Evolutionary conservation across 257 asterid genomes (phyloP).

Genomic region (Solanum peruvianum): DNA sequence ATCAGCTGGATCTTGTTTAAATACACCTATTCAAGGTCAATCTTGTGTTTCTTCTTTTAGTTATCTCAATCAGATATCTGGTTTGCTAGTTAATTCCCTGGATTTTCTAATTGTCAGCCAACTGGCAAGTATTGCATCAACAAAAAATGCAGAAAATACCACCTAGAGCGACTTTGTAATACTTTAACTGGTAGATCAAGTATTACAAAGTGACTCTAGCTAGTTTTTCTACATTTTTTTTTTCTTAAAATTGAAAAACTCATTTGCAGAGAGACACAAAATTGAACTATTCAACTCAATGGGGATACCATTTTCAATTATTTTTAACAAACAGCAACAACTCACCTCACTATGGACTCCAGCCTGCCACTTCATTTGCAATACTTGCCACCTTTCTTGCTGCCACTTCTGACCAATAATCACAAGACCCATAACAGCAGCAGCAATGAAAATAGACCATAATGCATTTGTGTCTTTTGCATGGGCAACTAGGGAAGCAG

Average conservation of each 20-base stretch:
- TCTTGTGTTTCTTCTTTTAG: not conserved
- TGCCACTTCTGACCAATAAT: conserved; percentile 79
- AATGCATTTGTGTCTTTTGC: conserved; percentile 75
- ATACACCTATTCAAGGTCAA: not conserved
- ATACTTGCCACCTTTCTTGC: conserved; percentile 62
- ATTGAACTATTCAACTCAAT: not conserved
- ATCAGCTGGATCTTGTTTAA: not conserved
- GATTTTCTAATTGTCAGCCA: not conserved
- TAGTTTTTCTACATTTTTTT: not conserved
- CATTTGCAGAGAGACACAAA: not conserved
- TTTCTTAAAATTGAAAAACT: not conserved
- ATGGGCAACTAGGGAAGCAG: conserved; percentile 45
- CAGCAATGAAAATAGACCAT: conserved; percentile 83
- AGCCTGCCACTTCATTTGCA: conserved; percentile 55
- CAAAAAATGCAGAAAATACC: not conserved
- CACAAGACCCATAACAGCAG: conserved; percentile 85
- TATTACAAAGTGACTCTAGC: not conserved
- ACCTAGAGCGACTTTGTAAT: not conserved
- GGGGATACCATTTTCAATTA: not conserved
- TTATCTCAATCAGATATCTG: not conserved
- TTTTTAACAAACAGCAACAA: not conserved
- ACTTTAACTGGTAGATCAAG: not conserved
- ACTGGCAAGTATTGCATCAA: not conserved
- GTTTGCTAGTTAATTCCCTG: not conserved
- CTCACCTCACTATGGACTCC: conserved; percentile 47